Conservation (phyloP, 495 filamentous ascomycete species). For the Penicillium verhagenii region DNA sequence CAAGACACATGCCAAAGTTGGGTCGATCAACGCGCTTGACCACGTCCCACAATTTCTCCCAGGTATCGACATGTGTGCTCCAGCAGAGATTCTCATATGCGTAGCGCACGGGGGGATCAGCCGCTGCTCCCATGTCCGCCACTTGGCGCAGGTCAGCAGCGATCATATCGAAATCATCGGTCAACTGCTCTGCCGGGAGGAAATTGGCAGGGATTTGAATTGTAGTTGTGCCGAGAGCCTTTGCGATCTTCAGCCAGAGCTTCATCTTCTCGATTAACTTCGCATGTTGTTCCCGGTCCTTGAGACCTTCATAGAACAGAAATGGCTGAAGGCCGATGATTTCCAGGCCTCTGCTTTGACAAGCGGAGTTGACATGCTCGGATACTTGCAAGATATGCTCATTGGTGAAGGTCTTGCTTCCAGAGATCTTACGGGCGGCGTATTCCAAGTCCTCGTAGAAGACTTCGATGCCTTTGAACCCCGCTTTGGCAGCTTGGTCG, state of each 20-base stretch:
- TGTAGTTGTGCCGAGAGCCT: constrained; percentile 57
- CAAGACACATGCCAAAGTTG: constrained; percentile 72
- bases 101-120: constrained; percentile 54
- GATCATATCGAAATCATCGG: constrained; percentile 53
- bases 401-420: constrained; percentile 11
- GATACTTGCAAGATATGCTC: constrained; percentile 57
- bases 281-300: constrained; percentile 56
- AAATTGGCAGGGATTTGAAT: constrained; percentile 70
- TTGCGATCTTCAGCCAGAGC: constrained; percentile 62
- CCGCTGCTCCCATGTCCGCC: constrained; percentile 30
- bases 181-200: constrained; percentile 50
- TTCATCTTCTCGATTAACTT: constrained; percentile 55
- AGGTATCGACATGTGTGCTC: constrained; percentile 62
- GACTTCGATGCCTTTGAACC: constrained; percentile 65
- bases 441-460: constrained; percentile 72
- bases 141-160: constrained; percentile 59
- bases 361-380: constrained; percentile 21
- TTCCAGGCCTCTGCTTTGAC: constrained; percentile 18
- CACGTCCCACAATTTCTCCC: constrained; percentile 66
- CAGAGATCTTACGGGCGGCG: constrained; percentile 32
- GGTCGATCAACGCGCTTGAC: constrained; percentile 58
- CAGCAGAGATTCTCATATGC: constrained; percentile 69
- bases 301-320: constrained; percentile 67
- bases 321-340: constrained; percentile 67
- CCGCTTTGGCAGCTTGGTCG: constrained; percentile 55